Evolutionary conservation across 2,329 filamentous ascomycete genomes (phyloP).

Genomic region (Chaetomiaceae sp.): DNA sequence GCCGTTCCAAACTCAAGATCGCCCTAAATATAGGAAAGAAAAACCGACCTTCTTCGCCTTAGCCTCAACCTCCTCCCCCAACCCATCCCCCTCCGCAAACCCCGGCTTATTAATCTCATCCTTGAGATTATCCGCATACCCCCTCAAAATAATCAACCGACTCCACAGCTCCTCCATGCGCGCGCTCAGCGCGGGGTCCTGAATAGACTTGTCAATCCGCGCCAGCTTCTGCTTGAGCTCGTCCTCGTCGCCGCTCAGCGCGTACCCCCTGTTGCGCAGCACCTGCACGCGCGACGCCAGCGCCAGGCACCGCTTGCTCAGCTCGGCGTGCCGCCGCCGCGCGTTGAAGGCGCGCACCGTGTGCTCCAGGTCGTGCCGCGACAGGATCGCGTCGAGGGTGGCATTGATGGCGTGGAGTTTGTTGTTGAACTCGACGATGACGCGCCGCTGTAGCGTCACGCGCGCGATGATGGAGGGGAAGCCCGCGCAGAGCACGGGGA

Average conservation of each 20-base stretch:
- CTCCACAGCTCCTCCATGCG: constrained; percentile 84
- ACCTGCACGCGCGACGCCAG: constrained; percentile 78
- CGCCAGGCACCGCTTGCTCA: constrained; percentile 68
- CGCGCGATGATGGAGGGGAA: constrained; percentile 69
- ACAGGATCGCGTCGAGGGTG: constrained; percentile 65
- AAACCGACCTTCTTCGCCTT: constrained; percentile 70
- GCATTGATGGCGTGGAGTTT: constrained; percentile 77
- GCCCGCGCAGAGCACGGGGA: constrained; percentile 71
- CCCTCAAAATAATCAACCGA: constrained; percentile 68
- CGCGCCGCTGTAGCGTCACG: constrained; percentile 66
- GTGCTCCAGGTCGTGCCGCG: constrained; percentile 71
- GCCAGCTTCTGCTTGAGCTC: constrained; percentile 68
- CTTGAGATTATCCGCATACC: constrained; percentile 67
- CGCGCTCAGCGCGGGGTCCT: constrained; percentile 70
- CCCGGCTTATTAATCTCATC: constrained; percentile 69
- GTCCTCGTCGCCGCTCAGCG: constrained; percentile 74
- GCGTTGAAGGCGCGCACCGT: constrained; percentile 70
- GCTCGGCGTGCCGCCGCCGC: constrained; percentile 64
- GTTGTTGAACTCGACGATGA: constrained; percentile 64
- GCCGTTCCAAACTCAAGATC: too few relatives aligned
- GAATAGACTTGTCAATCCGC: constrained; percentile 62
- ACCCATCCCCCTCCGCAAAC: constrained; percentile 48
- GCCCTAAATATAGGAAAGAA: too few relatives aligned
- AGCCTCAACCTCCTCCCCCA: constrained; percentile 66
- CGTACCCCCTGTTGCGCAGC: constrained; percentile 74